Percentiles rank a stretch among this genome's conserved stretches.
phyloP scores from a whole-genome alignment of 176 grass and related monocot genomes.

The Cocos nucifera region DNA sequence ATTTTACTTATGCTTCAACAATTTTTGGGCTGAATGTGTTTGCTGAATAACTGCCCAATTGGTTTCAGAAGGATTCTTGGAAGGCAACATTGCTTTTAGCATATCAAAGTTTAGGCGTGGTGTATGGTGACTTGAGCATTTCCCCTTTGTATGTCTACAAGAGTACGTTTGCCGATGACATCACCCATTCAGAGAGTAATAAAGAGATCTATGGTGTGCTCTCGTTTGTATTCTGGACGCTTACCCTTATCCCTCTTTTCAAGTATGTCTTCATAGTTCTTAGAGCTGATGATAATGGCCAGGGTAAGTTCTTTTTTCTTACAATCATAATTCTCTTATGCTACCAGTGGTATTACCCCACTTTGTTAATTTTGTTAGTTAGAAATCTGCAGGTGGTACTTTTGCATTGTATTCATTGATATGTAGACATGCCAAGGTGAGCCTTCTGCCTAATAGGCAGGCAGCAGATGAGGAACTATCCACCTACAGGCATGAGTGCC shows the following conservation, averaged over 20 bases:
- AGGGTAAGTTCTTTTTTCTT: neutral
- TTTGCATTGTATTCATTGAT: constrained; percentile 14
- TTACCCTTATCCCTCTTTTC: constrained; percentile 12
- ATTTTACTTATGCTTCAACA: too few species aligned
- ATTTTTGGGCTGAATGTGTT: neutral
- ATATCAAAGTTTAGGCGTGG: constrained; percentile 16
- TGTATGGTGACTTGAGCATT: constrained; percentile 19
- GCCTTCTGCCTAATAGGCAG: constrained; percentile 8
- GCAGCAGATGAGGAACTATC: constrained; percentile 1
- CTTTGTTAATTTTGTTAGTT: neutral
- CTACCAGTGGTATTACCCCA: too few species aligned
- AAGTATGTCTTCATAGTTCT: constrained; percentile 20
- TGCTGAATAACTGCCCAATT: constrained; percentile 4
- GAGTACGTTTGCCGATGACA: constrained; percentile 15
- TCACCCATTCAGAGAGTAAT: constrained; percentile 13
- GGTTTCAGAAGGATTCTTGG: constrained; percentile 10
- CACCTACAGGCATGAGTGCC: constrained; percentile 52
- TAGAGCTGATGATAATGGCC: constrained; percentile 17
- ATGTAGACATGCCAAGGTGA: constrained; percentile 10
- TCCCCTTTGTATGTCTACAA: constrained; percentile 20
- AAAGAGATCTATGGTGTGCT: constrained; percentile 16
- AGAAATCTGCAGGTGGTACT: constrained; percentile 8
- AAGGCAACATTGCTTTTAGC: constrained; percentile 10
- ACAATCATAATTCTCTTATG: too few species aligned
- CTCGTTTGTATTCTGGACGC: constrained; percentile 18